Evolutionary conservation across 1,284 basidiomycete species (phyloP).

Genomic region (Somion occarium): DNA sequence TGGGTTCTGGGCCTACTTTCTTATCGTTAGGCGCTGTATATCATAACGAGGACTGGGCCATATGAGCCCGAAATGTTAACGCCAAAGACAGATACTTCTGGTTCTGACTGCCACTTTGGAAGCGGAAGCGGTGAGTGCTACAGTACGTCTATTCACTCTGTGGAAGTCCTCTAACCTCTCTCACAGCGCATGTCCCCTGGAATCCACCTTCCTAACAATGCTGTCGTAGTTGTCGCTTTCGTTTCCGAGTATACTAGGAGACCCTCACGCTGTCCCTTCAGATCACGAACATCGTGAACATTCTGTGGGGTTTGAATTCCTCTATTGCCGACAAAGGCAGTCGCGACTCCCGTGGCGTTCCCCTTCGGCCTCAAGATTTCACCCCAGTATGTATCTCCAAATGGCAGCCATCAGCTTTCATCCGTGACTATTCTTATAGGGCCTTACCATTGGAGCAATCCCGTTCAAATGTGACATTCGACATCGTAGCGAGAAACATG

Average conservation of each 20-base stretch:
- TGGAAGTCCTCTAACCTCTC: background rate
- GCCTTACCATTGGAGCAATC: background rate
- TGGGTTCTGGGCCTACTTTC: background rate
- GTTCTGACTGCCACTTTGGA: conserved; percentile 8
- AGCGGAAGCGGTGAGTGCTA: conserved; percentile 6
- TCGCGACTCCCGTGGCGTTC: background rate
- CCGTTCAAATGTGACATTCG: conserved; percentile 8
- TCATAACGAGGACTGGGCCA: conserved; percentile 1
- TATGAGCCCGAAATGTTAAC: conserved; percentile 3
- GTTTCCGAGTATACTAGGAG: background rate
- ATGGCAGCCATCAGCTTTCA: background rate
- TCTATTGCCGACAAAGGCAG: background rate
- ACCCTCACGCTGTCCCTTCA: background rate
- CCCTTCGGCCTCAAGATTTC: background rate
- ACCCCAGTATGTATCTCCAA: background rate
- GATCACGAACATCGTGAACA: conserved; percentile 2
- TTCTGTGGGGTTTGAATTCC: conserved; percentile 5
- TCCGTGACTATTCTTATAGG: background rate
- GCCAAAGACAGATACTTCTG: background rate
- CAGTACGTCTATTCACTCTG: background rate
- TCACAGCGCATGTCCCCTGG: conserved; percentile 21
- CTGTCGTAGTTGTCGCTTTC: conserved; percentile 8
- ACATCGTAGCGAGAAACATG: conserved; percentile 7
- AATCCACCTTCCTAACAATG: conserved; percentile 16
- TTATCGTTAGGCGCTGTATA: conserved; percentile 3